Evolutionary conservation across 345 rosid genomes (phyloP).

Genomic region (Bruguiera gymnorhiza): DNA sequence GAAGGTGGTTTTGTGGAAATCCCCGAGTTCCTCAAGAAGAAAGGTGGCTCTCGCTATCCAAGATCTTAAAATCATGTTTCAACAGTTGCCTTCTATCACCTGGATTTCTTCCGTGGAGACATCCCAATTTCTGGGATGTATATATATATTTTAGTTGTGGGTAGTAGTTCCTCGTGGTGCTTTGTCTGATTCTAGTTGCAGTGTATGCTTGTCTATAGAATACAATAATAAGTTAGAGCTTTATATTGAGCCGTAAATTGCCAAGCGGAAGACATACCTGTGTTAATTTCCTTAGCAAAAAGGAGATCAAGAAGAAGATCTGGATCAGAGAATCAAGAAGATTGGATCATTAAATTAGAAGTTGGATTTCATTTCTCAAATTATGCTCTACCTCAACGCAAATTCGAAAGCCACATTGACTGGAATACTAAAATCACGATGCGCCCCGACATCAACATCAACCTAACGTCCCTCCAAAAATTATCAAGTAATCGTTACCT

Average conservation of each 20-base stretch:
- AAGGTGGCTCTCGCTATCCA: slow-evolving; percentile 86
- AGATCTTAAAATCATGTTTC: slow-evolving; percentile 42
- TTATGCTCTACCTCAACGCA: slow-evolving; percentile 7
- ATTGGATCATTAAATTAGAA: no score
- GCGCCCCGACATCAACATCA: slow-evolving; percentile 17
- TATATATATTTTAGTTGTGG: not conserved
- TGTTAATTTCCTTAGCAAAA: not conserved
- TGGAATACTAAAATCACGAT: not conserved
- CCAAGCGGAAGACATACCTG: not conserved
- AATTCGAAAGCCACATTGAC: slow-evolving; percentile 9
- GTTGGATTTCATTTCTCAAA: no score
- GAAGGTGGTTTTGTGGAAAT: slow-evolving; percentile 81
- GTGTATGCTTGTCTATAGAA: not conserved
- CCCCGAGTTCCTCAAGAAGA: slow-evolving; percentile 92
- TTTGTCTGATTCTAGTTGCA: not conserved
- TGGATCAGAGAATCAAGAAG: not conserved
- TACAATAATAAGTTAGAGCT: not conserved
- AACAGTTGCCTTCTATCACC: not conserved
- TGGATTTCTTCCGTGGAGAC: no score
- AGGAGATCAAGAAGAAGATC: not conserved
- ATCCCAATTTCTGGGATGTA: not conserved
- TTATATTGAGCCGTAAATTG: not conserved
- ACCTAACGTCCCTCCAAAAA: slow-evolving; percentile 26
- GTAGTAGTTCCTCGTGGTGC: not conserved
- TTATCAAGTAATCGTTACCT: not conserved